Conservation (phyloP, 177 flowering plant genomes). For the Vitis hybrid region DNA sequence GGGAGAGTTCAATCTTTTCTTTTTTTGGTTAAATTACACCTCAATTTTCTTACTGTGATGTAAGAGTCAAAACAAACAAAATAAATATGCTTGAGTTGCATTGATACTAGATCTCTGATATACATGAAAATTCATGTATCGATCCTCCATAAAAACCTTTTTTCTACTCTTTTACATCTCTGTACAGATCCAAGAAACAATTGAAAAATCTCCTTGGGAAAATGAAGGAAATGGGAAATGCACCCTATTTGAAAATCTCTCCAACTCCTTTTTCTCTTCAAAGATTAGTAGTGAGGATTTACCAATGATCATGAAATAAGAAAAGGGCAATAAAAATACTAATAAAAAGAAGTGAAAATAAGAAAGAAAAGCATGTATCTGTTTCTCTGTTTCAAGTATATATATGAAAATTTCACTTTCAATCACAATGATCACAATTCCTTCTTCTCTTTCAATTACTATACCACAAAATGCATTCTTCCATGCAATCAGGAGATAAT, state of each 20-base stretch:
- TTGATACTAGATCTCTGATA: too few relatives aligned
- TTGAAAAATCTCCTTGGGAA: too few relatives aligned
- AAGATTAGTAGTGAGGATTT: neutral
- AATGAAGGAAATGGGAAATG: neutral
- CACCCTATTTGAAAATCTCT: neutral
- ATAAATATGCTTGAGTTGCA: too few relatives aligned
- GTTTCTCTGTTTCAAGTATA: neutral
- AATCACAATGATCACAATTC: neutral
- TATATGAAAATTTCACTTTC: neutral
- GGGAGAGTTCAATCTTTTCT: neutral
- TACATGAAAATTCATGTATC: too few relatives aligned
- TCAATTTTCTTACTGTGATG: too few relatives aligned
- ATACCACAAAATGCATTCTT: neutral
- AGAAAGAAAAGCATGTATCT: neutral
- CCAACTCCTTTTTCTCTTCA: neutral
- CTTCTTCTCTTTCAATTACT: neutral
- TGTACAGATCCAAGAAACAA: too few relatives aligned
- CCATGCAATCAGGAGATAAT: conserved; percentile 6
- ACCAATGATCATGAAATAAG: neutral
- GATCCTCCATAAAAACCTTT: too few relatives aligned
- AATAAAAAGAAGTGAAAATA: neutral
- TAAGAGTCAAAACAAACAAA: too few relatives aligned
- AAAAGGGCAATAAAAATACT: neutral
- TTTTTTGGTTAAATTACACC: too few relatives aligned
- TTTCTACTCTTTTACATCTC: too few relatives aligned